Evolutionary conservation across 495 filamentous ascomycete species (phyloP).

Genomic region (Aspergillus sclerotioniger): DNA sequence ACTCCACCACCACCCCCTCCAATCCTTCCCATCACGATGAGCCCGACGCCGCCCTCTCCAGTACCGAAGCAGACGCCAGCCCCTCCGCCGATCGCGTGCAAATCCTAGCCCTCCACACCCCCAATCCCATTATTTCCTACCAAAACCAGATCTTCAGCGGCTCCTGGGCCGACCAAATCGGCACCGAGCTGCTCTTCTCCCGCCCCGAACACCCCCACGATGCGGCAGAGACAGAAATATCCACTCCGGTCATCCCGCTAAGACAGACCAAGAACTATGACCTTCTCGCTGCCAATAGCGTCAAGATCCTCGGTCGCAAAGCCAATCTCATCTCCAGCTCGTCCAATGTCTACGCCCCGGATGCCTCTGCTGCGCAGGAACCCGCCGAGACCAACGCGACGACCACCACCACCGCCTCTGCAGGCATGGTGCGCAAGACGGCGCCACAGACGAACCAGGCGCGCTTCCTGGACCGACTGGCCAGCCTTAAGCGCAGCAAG

Average conservation of each 20-base stretch:
- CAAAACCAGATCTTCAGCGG: constrained; percentile 72
- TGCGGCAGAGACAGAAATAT: constrained; percentile 27
- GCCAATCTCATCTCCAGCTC: constrained; percentile 34
- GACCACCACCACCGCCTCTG: constrained; percentile 3
- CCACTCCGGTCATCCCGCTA: constrained; percentile 31
- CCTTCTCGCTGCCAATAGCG: constrained; percentile 59
- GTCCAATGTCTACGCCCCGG: neutral
- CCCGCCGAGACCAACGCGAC: constrained; percentile 5
- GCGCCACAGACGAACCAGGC: constrained; percentile 35
- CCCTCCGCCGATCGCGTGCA: constrained; percentile 57
- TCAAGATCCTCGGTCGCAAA: constrained; percentile 48
- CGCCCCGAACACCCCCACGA: constrained; percentile 33
- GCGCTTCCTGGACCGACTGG: constrained; percentile 43
- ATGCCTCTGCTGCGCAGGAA: constrained; percentile 2
- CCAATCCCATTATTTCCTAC: constrained; percentile 71
- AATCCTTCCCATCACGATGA: constrained; percentile 11
- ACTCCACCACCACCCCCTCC: neutral
- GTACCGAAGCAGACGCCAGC: constrained; percentile 21
- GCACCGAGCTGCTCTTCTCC: constrained; percentile 74
- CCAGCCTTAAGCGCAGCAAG: constrained; percentile 38
- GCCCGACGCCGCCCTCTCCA: constrained; percentile 24
- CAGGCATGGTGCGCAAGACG: constrained; percentile 15
- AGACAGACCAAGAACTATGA: constrained; percentile 48
- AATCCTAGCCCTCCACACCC: constrained; percentile 73
- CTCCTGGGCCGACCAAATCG: constrained; percentile 72